phyloP scores from a whole-genome alignment of 2,329 filamentous ascomycete species.

The Tetracladium maxilliforme region DNA sequence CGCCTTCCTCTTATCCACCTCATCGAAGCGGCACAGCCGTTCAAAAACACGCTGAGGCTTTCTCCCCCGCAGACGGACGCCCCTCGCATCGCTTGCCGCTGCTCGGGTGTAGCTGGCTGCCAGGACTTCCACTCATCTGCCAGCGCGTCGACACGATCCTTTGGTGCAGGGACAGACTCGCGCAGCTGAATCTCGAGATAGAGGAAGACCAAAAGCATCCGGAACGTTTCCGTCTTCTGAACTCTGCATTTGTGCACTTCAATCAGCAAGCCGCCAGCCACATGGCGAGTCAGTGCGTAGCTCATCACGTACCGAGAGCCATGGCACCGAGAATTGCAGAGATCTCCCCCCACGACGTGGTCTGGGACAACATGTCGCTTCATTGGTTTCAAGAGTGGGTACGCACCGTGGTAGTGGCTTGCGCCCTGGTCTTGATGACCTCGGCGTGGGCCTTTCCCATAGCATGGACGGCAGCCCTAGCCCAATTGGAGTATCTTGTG shows the following conservation, averaged over 20 bases:
- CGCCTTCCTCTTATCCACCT: no score
- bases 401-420: constrained; percentile 51
- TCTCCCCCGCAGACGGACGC: no score
- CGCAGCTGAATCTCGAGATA: constrained; percentile 11
- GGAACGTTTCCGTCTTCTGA: constrained; percentile 8
- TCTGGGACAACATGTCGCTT: constrained; percentile 76
- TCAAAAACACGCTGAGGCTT: no score
- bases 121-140: constrained; percentile 10
- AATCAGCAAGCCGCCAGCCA: constrained; percentile 11
- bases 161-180: constrained; percentile 11
- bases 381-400: constrained; percentile 86
- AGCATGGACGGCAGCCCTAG: constrained; percentile 70
- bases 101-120: no score
- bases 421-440: constrained; percentile 58
- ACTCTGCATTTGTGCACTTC: constrained; percentile 11
- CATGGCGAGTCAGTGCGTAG: constrained; percentile 10
- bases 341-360: constrained; percentile 11
- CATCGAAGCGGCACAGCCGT: no score
- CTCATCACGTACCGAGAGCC: constrained; percentile 7
- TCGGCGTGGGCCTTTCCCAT: constrained; percentile 86
- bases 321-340: constrained; percentile 10
- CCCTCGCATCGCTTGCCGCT: no score
- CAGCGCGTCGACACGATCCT: constrained; percentile 12
- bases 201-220: constrained; percentile 8
- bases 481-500: constrained; percentile 61